phyloP scores from a whole-genome alignment of 2,329 filamentous ascomycete species.

The Exophiala sideris region DNA sequence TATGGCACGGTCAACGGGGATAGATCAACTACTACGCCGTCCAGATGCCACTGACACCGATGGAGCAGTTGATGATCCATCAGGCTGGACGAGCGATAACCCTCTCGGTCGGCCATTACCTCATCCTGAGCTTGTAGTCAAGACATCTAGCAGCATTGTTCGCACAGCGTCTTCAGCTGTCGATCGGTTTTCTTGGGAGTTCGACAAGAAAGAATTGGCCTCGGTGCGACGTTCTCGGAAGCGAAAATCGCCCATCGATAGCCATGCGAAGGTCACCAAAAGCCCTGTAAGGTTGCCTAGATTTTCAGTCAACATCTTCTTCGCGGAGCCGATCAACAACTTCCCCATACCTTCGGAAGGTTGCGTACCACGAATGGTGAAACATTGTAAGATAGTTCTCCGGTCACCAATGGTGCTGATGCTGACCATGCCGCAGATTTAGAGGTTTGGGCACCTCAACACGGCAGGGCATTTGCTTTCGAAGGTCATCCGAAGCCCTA shows the following conservation, averaged over 20 bases:
- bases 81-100: constrained; percentile 1
- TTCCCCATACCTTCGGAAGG: constrained; percentile 19
- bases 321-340: constrained; percentile 13
- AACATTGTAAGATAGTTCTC: constrained; percentile 14
- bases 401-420: neutral
- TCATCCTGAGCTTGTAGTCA: constrained; percentile 12
- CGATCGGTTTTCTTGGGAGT: constrained; percentile 11
- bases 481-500: constrained; percentile 22
- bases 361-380: constrained; percentile 18
- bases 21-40: constrained; percentile 10
- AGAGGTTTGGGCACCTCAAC: constrained; percentile 18
- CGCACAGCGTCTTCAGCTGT: neutral
- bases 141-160: constrained; percentile 10
- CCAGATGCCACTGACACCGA: neutral
- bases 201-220: constrained; percentile 6
- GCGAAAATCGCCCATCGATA: constrained; percentile 14
- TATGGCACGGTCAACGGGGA: constrained; percentile 18
- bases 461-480: constrained; percentile 17
- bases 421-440: constrained; percentile 3
- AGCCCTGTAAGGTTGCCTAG: constrained; percentile 9
- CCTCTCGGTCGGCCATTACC: neutral
- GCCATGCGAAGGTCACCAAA: constrained; percentile 3
- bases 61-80: neutral
- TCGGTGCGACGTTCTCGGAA: constrained; percentile 9
- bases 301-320: constrained; percentile 22